A percentile compares a stretch with the other conserved stretches of the same genome.
Evolutionary conservation across 2,329 filamentous ascomycete genomes (phyloP).

Genomic region (Colletotrichum musicola): DNA sequence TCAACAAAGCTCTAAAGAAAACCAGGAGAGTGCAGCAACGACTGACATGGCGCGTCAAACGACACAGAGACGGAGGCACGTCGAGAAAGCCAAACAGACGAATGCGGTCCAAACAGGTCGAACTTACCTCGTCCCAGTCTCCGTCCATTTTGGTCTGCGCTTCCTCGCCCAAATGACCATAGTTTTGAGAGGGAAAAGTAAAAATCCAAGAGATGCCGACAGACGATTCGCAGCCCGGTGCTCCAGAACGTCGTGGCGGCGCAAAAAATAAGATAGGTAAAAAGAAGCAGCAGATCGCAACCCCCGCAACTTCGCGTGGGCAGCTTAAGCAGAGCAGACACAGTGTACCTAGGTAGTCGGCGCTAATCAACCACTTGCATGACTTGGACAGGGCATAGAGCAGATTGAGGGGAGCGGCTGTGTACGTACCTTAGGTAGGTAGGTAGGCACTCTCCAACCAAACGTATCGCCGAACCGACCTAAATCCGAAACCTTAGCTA

Average conservation of each 20-base stretch:
- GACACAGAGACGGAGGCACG: background rate
- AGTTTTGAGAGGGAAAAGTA: slow-evolving; percentile 34
- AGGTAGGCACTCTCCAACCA: background rate
- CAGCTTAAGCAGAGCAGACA: slow-evolving; percentile 24
- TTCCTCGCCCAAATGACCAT: slow-evolving; percentile 53
- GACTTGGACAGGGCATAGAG: slow-evolving; percentile 30
- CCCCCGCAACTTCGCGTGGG: slow-evolving; percentile 25
- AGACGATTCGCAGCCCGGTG: slow-evolving; percentile 3
- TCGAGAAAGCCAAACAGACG: background rate
- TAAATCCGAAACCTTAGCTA: slow-evolving; percentile 26
- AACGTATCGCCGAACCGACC: slow-evolving; percentile 11
- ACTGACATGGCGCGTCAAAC: slow-evolving; percentile 29
- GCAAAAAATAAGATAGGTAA: background rate
- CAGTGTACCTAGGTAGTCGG: slow-evolving; percentile 18
- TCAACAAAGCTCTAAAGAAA: slow-evolving; percentile 20
- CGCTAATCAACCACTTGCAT: slow-evolving; percentile 31
- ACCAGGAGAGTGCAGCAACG: slow-evolving; percentile 29
- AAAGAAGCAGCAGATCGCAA: slow-evolving; percentile 16
- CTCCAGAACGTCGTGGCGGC: background rate
- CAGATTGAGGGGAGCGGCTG: slow-evolving; percentile 22
- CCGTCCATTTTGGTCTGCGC: slow-evolving; percentile 68
- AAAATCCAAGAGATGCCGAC: slow-evolving; percentile 15
- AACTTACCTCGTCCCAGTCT: slow-evolving; percentile 76
- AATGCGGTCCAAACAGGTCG: background rate
- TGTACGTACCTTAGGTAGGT: no score